These are phyloP conservation scores for Zygotorulaspora florentina DNA, from an alignment of 805 yeast genomes.

Conservation along the genomic window DNA sequence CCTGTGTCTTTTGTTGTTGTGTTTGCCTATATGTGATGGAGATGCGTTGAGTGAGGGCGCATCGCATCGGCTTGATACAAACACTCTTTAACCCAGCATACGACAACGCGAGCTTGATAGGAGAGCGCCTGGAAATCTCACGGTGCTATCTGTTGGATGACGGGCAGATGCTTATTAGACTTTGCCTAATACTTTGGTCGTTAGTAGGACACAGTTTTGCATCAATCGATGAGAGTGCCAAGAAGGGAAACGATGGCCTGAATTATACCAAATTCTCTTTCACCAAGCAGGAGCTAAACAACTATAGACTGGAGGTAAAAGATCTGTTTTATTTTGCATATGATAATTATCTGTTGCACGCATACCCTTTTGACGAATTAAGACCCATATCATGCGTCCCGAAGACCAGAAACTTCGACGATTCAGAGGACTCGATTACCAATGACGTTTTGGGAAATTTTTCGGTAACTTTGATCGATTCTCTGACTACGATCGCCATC, in stretches of 20 bases:
- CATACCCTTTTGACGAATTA: conserved; percentile 80
- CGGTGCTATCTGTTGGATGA: not conserved
- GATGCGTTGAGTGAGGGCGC: too few species aligned
- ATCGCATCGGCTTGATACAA: too few species aligned
- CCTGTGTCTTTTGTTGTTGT: too few species aligned
- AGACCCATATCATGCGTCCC: conserved; percentile 69
- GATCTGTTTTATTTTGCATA: conserved; percentile 70
- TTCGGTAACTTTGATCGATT: conserved; percentile 73
- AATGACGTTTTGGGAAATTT: conserved; percentile 87
- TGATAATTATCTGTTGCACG: conserved; percentile 60
- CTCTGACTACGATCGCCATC: conserved; percentile 72
- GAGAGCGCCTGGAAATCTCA: not conserved
- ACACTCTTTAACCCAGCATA: too few species aligned
- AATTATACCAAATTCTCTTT: conserved; percentile 21
- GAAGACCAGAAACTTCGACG: conserved; percentile 56
- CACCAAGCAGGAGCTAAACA: conserved; percentile 29
- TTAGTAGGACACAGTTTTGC: not conserved
- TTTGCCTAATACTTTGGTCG: not conserved
- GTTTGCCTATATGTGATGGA: too few species aligned
- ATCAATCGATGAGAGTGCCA: not conserved
- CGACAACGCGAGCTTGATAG: too few species aligned
- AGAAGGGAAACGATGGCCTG: not conserved
- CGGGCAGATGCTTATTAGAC: not conserved
- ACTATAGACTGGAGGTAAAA: conserved; percentile 44
- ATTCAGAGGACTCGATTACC: conserved; percentile 51